Evolutionary conservation across 2,329 filamentous ascomycete species (phyloP), one percentile per base, ranked within the genome.

Genomic region (Cadophora luteo-olivacea): DNA sequence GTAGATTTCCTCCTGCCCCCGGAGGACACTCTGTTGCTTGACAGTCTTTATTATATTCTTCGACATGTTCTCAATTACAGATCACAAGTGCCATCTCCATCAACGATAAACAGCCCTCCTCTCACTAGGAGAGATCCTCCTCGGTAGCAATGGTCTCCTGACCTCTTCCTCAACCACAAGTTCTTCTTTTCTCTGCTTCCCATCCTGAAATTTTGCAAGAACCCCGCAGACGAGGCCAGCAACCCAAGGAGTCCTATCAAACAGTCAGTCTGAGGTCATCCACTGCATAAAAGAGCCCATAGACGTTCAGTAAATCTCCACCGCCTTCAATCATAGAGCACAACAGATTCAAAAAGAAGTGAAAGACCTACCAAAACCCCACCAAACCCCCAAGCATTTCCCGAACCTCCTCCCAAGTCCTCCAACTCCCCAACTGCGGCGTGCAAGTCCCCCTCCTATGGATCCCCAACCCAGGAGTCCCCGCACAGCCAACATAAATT

Each of bases 21-120:
- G 29, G 29, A 29, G 5, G 29, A 5, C 29, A 29, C 5, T 29
- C 29, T 29, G 29, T 29, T 29, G 29, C 29, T 29, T 29, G 29
- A 29, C 5, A 29, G 5, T 29, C 29, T 29, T 5, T 29, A 5
- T 29, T 3, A 29, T 29, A 29, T 29, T 29, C 5, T 5, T 29
- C 29, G 5, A 29, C 29, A 29, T n/a, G 29, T 24, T 25, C 12
- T 16, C 8, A 54, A 54, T 16, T 32, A 7, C 24, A 3, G 3
- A 16, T n/a, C 1, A 3, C 16, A 57, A n/a, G n/a, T 29, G 29
- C 29, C n/a, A 11, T 4, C 4, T 6, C 19, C 16, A 24, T 58
- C 55, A 58, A 36, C 55, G 55, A 58, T 38, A 14, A 38, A 58
- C 33, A 58, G 55, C 55, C 22, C 55, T 36, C 55, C 55, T 38